A percentile compares a stretch with the other conserved stretches of the same genome.
phyloP scores from a whole-genome alignment of 768 basidiomycete species.

The Cystofilobasidium ferigula region DNA sequence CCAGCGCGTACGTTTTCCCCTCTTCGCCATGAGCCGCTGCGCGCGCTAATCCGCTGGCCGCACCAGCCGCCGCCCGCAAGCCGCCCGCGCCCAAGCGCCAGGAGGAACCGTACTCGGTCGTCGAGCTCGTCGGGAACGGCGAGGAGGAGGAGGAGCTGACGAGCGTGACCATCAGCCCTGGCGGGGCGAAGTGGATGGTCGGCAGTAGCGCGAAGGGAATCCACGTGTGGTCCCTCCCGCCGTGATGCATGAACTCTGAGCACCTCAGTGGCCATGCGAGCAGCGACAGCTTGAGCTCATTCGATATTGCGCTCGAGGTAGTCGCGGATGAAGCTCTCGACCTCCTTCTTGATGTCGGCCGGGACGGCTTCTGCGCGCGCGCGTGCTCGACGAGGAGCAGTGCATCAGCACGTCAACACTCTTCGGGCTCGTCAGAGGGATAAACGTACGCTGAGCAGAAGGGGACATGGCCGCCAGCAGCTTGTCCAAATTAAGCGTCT shows the following conservation, averaged over 20 bases:
- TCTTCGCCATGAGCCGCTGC: too few relatives aligned
- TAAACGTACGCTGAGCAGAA: neutral
- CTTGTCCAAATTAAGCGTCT: neutral
- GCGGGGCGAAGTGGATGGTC: slow-evolving; percentile 2
- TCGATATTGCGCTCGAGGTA: slow-evolving; percentile 1
- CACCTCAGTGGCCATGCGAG: too few relatives aligned
- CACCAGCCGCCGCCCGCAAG: neutral
- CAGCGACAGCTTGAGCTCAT: too few relatives aligned
- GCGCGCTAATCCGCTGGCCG: neutral
- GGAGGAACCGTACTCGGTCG: slow-evolving; percentile 4
- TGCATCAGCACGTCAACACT: neutral
- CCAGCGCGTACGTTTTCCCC: neutral
- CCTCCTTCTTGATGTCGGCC: neutral
- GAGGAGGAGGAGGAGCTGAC: slow-evolving; percentile 10
- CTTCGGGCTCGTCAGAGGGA: too few relatives aligned
- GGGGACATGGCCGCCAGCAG: neutral
- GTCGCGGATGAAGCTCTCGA: neutral
- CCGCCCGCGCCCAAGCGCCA: neutral
- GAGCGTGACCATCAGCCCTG: neutral
- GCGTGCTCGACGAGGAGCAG: too few relatives aligned
- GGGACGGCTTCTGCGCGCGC: neutral
- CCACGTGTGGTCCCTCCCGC: slow-evolving; percentile 2
- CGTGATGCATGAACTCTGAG: neutral
- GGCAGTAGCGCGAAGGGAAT: slow-evolving; percentile 1
- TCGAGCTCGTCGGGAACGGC: neutral